Conservation (phyloP, 2,329 filamentous ascomycete genomes). For the Colletotrichum cuscutae region DNA sequence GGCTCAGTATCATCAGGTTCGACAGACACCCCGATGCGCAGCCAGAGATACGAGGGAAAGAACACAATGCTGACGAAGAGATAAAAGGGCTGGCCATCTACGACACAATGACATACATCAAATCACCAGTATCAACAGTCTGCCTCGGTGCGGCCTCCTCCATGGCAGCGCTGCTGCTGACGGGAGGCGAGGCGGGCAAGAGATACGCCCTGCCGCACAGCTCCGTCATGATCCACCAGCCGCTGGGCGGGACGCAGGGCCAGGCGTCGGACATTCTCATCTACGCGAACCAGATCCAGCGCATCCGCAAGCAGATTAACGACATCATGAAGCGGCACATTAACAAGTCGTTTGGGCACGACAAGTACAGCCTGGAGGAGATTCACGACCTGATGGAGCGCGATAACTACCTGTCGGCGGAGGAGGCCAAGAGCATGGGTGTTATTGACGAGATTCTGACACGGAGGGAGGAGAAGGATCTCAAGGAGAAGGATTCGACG, state of each 20-base stretch:
- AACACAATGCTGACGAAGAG: background rate
- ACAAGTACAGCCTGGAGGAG: slow-evolving; percentile 82
- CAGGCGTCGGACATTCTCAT: slow-evolving; percentile 88
- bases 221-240: slow-evolving; percentile 97
- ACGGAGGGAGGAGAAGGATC: slow-evolving; percentile 59
- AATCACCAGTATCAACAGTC: slow-evolving; percentile 91
- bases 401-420: slow-evolving; percentile 91
- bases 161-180: slow-evolving; percentile 91
- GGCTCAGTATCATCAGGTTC: slow-evolving; percentile 82
- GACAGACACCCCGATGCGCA: slow-evolving; percentile 10
- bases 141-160: slow-evolving; percentile 94
- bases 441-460: slow-evolving; percentile 91
- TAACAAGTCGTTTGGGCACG: slow-evolving; percentile 78
- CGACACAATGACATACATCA: slow-evolving; percentile 98
- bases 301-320: slow-evolving; percentile 87
- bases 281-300: slow-evolving; percentile 95
- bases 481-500: slow-evolving; percentile 31
- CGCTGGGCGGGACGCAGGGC: slow-evolving; percentile 77
- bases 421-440: slow-evolving; percentile 89
- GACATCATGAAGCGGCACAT: slow-evolving; percentile 89
- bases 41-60: too few relatives aligned
- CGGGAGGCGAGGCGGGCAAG: slow-evolving; percentile 86
- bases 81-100: slow-evolving; percentile 81
- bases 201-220: slow-evolving; percentile 92
- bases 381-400: slow-evolving; percentile 97